Evolutionary conservation across 1,139 yeast species (phyloP), one percentile per base, ranked within the genome.

Genomic region (Kodamaea derodonti): DNA sequence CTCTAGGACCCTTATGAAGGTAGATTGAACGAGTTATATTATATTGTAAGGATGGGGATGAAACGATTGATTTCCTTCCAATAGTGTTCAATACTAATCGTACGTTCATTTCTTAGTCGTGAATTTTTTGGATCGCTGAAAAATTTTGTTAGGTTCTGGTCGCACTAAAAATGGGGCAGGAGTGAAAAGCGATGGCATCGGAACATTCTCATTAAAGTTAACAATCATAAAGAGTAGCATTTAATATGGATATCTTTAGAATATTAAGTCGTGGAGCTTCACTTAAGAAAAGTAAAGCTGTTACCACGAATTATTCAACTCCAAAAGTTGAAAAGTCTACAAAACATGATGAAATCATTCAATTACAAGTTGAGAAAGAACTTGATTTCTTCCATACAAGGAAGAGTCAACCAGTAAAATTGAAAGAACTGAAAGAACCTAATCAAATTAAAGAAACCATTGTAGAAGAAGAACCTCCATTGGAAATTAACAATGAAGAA

Each of bases 221-320:
- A n/a, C n/a, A n/a, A n/a, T n/a, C n/a, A n/a, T n/a, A n/a, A n/a
- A n/a, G n/a, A n/a, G n/a, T n/a, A n/a, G n/a, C n/a, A n/a, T n/a
- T n/a, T 17, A 29, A 16, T 14, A 90, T 92, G 98, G 98, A 92
- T 64, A 83, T 90, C 45, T 90, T 92, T 56, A 72, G 87, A 49
- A 80, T 92, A 3, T 71, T 92, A 33, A 72, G 88, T 1, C 69
- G 97, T 53, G 97, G 97, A 14, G 95, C 97, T 0, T 71, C 80
- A 15, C 64, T 90, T 35, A 80, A 78, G 53, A 79, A 80, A 53
- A 59, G 71, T 27, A 74, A 68, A 47, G 59, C 51, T 12, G 58
- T 56, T 20, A 52, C 62, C 27, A 55, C 75, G 0, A 80, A 75
- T 46, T 75, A 65, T 42, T 52, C 78, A 1, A 50, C 65, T 26